These are phyloP conservation scores for Daldinia sp. DNA, from an alignment of 2,329 filamentous ascomycete species.

Conservation along the genomic window DNA sequence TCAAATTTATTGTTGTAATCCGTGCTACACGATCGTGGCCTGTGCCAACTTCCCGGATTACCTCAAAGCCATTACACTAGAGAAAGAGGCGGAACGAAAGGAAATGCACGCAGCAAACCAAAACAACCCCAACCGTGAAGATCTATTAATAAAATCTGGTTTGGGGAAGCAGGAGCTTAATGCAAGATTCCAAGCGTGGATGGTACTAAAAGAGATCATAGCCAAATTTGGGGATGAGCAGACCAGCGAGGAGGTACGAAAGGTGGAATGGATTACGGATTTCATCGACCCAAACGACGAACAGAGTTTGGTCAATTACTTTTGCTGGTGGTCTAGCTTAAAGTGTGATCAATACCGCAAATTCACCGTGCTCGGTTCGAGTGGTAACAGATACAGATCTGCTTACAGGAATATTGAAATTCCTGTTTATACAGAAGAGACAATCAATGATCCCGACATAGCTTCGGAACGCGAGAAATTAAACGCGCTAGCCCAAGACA, in stretches of 20 bases:
- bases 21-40: slow-evolving; percentile 48
- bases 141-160: slow-evolving; percentile 24
- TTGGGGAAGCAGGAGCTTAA: slow-evolving; percentile 36
- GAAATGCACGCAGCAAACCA: slow-evolving; percentile 27
- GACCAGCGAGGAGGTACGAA: slow-evolving; percentile 44
- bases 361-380: slow-evolving; percentile 64
- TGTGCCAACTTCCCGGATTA: slow-evolving; percentile 49
- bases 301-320: slow-evolving; percentile 69
- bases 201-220: slow-evolving; percentile 43
- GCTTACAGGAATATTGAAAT: slow-evolving; percentile 47
- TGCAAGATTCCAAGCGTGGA: slow-evolving; percentile 35
- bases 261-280: slow-evolving; percentile 56
- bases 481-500: slow-evolving; percentile 1
- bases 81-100: slow-evolving; percentile 45
- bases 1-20: slow-evolving; percentile 30
- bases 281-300: slow-evolving; percentile 66
- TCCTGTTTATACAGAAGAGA: slow-evolving; percentile 50
- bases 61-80: slow-evolving; percentile 47
- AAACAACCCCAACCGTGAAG: slow-evolving; percentile 22
- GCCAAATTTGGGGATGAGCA: slow-evolving; percentile 46
- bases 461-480: slow-evolving; percentile 29
- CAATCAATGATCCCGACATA: slow-evolving; percentile 50
- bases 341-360: slow-evolving; percentile 61
- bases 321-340: slow-evolving; percentile 63
- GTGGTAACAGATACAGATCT: slow-evolving; percentile 36